Base-by-base conservation (phyloP, 768 basidiomycete species). In the Amanita exitialis region DNA sequence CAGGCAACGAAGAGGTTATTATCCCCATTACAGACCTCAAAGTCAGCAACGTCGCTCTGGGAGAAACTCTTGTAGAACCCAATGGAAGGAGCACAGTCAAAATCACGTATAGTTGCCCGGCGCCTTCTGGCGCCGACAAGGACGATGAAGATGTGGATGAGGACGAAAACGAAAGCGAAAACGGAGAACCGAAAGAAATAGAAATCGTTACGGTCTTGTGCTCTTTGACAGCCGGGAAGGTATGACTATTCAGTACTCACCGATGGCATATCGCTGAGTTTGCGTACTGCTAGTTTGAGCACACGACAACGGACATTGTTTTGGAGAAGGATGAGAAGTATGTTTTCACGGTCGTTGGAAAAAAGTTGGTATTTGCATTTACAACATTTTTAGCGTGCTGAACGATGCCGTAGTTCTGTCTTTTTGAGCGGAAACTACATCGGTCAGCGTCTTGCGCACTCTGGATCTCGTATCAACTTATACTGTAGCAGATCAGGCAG, bases 351-450 rank as follows among this genome's bases (percentile, higher is more conserved):
- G 69, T 79, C 43, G 74, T 81, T 41, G 92, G 92, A 52, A 85
- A 89, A 69, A 96, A 96, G 88, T 90, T 57, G 56, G 74, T 43
- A 47, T 16, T 34, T 46, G 49, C 21, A 47, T 43, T 44, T 15
- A 28, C 38, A 16, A 16, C 13, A 18, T 50, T 35, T 23, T 16
- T 2, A 15, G 18, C 53, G 39, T 42, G 51, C 57, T 59, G 54
- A 52, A 25, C 53, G 27, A 12, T 23, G 49, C 48, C 6, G 3
- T 50, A 89, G 85, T 64, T 69, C 83, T 44, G 74, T 92, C 44
- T 80, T 90, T 67, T 67, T 93, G 54, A 81, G 83, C 55, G 90
- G 91, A 49, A 90, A 92, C 67, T 92, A 90, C 66, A 78, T 93
- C 62, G 79, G 86, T 86, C 65, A 46, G 48, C 32, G 50, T 18